Conservation (phyloP, 1,139 yeast species). For the Blastobotrys petasosporus region DNA sequence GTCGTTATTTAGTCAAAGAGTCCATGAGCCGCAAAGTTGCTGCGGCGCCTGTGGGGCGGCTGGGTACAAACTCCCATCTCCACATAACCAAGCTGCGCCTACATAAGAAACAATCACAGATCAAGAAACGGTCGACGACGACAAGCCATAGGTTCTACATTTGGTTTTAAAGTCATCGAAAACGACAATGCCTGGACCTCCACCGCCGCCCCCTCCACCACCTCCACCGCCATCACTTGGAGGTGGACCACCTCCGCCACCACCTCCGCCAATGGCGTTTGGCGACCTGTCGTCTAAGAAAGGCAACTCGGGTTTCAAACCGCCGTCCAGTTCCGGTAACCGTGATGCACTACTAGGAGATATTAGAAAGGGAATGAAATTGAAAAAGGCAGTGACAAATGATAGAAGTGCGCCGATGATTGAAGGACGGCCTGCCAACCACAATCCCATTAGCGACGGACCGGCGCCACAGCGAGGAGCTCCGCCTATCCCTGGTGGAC, state of each 20-base stretch:
- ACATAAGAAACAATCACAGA: neutral
- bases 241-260: slow-evolving; percentile 30
- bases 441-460: slow-evolving; percentile 6
- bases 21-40: neutral
- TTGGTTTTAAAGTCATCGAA: neutral
- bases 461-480: slow-evolving; percentile 34
- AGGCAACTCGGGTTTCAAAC: slow-evolving; percentile 16
- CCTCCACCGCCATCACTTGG: slow-evolving; percentile 28
- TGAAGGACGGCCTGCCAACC: slow-evolving; percentile 33
- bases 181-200: slow-evolving; percentile 26
- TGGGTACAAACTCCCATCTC: neutral
- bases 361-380: slow-evolving; percentile 67
- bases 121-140: neutral
- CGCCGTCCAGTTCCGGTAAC: slow-evolving; percentile 24
- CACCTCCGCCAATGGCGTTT: slow-evolving; percentile 34
- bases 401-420: slow-evolving; percentile 58
- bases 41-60: neutral
- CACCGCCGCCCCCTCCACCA: slow-evolving; percentile 28
- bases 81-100: neutral
- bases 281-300: slow-evolving; percentile 25
- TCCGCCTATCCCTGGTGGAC: slow-evolving; percentile 33
- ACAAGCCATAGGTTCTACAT: neutral
- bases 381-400: slow-evolving; percentile 72
- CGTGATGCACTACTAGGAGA: slow-evolving; percentile 81
- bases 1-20: too few species aligned